A percentile compares a stretch with the other conserved stretches of the same genome.
Conservation (phyloP, 2,329 filamentous ascomycete species). For the Fusarium sarcochroum region DNA sequence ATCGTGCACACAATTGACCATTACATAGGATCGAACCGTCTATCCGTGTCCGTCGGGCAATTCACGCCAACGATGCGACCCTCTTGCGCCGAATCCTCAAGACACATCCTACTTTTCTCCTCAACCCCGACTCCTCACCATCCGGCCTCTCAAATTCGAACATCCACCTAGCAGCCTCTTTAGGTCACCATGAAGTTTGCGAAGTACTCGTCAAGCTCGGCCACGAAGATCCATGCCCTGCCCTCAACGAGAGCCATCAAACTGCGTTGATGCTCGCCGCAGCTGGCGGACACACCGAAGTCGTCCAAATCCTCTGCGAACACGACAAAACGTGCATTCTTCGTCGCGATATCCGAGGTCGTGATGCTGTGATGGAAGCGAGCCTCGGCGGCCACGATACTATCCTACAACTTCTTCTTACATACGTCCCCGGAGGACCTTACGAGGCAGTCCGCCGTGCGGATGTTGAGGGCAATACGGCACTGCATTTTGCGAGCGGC, state of each 20-base stretch:
- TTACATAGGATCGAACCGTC: constrained; percentile 78
- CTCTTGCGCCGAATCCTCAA: constrained; percentile 84
- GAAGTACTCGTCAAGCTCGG: constrained; percentile 78
- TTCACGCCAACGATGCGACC: constrained; percentile 78
- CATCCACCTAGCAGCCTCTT: constrained; percentile 82
- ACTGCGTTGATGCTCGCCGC: constrained; percentile 87
- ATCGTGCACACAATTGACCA: not conserved
- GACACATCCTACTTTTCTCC: constrained; percentile 78
- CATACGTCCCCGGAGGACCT: constrained; percentile 70
- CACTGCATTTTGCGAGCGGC: constrained; percentile 87
- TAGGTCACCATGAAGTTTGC: constrained; percentile 79
- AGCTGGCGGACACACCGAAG: constrained; percentile 76
- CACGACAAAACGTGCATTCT: constrained; percentile 73
- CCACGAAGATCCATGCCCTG: constrained; percentile 81
- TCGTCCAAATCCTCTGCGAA: constrained; percentile 79
- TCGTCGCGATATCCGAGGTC: constrained; percentile 75
- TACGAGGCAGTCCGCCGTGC: constrained; percentile 67
- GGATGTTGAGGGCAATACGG: constrained; percentile 85
- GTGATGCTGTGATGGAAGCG: constrained; percentile 80
- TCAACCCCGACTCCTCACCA: constrained; percentile 82
- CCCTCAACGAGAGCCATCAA: constrained; percentile 83
- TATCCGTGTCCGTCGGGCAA: constrained; percentile 84
- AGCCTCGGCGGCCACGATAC: constrained; percentile 73
- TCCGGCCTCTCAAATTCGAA: constrained; percentile 82
- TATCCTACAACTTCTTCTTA: constrained; percentile 74